Evolutionary conservation across 345 rosid species (phyloP).

Genomic region (Pseudoturritis turrita): DNA sequence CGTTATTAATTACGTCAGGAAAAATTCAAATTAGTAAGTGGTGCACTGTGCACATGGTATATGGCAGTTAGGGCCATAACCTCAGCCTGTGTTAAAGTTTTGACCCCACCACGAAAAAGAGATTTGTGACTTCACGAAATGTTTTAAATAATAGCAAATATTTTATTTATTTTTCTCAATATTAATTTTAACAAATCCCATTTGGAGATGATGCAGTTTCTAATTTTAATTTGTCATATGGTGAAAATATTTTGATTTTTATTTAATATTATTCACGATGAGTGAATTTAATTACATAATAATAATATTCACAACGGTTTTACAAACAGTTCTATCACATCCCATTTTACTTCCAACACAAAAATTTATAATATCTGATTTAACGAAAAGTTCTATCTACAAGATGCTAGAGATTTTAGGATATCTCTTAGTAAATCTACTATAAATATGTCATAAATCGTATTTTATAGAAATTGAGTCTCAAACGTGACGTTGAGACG

Average conservation of each 20-base stretch:
- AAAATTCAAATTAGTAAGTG: conserved; percentile 18
- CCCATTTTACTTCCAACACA: no score
- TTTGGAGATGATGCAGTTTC: not conserved
- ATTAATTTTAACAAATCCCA: not conserved
- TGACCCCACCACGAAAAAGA: conserved; percentile 34
- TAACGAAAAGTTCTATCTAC: no score
- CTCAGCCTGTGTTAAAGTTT: conserved; percentile 32
- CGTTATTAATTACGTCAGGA: conserved; percentile 7
- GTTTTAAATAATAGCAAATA: conserved; percentile 1
- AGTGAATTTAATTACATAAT: no score
- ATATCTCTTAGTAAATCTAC: no score
- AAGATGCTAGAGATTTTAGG: no score
- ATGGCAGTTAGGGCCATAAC: conserved; percentile 38
- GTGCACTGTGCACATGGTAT: conserved; percentile 32
- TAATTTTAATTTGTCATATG: no score
- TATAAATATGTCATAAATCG: not conserved
- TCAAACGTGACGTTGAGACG: no score
- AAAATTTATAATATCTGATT: no score
- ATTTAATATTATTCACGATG: no score
- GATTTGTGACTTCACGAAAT: conserved; percentile 30
- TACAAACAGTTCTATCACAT: no score
- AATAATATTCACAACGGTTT: no score
- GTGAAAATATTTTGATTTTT: no score
- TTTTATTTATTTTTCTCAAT: not conserved
- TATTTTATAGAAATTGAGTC: not conserved